phyloP scores from a whole-genome alignment of 1,284 basidiomycete genomes.

The Austroboletus sp. region DNA sequence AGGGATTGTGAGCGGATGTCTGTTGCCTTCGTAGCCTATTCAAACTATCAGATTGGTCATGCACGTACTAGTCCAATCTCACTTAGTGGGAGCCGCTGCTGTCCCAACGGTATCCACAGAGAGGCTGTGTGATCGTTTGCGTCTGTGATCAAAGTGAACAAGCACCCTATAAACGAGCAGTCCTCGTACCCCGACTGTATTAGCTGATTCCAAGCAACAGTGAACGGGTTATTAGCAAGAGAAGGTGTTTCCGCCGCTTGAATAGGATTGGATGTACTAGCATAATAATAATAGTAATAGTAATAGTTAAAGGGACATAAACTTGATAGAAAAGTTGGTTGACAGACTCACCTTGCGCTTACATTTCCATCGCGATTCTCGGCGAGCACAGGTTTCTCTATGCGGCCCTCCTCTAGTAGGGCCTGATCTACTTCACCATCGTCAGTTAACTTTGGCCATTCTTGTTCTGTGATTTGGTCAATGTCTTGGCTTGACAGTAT shows the following conservation, averaged over 20 bases:
- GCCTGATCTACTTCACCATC: conserved; percentile 27
- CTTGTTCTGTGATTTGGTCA: conserved; percentile 37
- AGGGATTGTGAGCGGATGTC: conserved; percentile 1
- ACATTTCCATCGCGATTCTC: conserved; percentile 1
- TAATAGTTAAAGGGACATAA: background rate
- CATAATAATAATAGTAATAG: background rate
- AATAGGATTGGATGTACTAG: conserved; percentile 4
- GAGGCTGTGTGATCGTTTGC: conserved; percentile 20
- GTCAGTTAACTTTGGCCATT: conserved; percentile 31
- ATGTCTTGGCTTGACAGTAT: conserved; percentile 51
- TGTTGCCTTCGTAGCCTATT: conserved; percentile 16
- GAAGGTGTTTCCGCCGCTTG: conserved; percentile 1
- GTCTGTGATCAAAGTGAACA: conserved; percentile 10
- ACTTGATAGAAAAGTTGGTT: background rate
- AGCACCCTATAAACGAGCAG: background rate
- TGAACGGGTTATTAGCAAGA: conserved; percentile 20
- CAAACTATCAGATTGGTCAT: background rate
- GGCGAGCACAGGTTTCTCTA: conserved; percentile 20
- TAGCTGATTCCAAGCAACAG: conserved; percentile 21
- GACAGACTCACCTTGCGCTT: conserved; percentile 1
- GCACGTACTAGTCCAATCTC: background rate
- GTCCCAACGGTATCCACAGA: conserved; percentile 10
- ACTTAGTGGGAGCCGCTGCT: conserved; percentile 18
- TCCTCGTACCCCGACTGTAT: conserved; percentile 16
- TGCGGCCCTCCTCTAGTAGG: conserved; percentile 28